Conservation (phyloP, 805 yeast species). For the Zygosaccharomyces siamensis region DNA sequence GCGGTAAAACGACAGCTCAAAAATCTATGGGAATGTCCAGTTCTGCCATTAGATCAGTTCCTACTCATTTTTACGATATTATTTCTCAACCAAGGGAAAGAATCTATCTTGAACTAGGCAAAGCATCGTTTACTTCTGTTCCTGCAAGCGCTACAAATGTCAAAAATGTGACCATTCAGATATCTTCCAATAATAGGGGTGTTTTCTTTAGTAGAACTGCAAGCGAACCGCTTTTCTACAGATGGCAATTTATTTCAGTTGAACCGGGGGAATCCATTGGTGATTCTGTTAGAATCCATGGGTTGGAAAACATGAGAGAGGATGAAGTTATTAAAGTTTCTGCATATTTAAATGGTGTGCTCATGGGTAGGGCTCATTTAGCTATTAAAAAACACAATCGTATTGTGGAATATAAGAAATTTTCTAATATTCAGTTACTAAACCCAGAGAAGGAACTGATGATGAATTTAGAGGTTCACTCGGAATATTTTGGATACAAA, state of each 20-base stretch:
- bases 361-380: conserved; percentile 55
- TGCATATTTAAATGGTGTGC: conserved; percentile 58
- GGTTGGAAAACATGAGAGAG: conserved; percentile 44
- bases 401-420: conserved; percentile 46
- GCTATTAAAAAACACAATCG: conserved; percentile 44
- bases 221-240: conserved; percentile 46
- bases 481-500: conserved; percentile 64
- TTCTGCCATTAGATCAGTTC: conserved; percentile 57
- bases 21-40: conserved; percentile 46
- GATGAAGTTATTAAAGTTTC: conserved; percentile 53
- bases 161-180: conserved; percentile 22
- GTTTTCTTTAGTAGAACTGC: conserved; percentile 63
- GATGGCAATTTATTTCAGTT: conserved; percentile 73
- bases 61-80: conserved; percentile 49
- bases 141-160: conserved; percentile 17
- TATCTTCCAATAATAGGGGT: conserved; percentile 39
- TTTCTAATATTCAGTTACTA: conserved; percentile 42
- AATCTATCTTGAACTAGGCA: conserved; percentile 55
- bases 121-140: conserved; percentile 21
- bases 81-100: conserved; percentile 55
- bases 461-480: conserved; percentile 47
- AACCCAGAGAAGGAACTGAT: conserved; percentile 40
- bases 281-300: conserved; percentile 62
- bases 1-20: conserved; percentile 41
- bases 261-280: conserved; percentile 67